Evolutionary conservation across 2,329 filamentous ascomycete genomes (phyloP).

Genomic region (Ophidiomyces ophidiicola): DNA sequence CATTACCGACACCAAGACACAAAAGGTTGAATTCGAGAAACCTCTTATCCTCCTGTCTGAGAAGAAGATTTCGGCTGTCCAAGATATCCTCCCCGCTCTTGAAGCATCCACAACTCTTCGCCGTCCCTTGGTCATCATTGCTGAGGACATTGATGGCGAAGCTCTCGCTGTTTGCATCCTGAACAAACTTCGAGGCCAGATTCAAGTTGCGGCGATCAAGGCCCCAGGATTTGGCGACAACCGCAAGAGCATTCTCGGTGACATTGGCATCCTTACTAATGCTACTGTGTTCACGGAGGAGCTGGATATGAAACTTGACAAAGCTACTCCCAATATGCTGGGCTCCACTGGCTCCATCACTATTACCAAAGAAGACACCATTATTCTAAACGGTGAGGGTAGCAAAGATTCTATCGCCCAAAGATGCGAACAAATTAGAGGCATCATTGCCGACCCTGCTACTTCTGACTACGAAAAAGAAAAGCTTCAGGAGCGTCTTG

Average conservation of each 20-base stretch:
- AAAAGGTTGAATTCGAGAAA: constrained; percentile 99
- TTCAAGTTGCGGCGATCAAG: constrained; percentile 97
- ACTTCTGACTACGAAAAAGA: constrained; percentile 99
- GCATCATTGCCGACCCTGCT: constrained; percentile 82
- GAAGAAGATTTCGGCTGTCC: constrained; percentile 99
- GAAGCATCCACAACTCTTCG: constrained; percentile 93
- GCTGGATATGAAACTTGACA: constrained; percentile 98
- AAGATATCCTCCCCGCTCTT: constrained; percentile 96
- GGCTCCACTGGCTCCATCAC: constrained; percentile 96
- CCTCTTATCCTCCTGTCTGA: constrained; percentile 95
- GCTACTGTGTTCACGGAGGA: constrained; percentile 96
- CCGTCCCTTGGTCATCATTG: constrained; percentile 93
- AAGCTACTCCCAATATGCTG: constrained; percentile 89
- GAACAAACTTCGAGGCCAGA: constrained; percentile 99
- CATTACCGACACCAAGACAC: constrained; percentile 96
- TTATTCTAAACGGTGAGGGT: constrained; percentile 93
- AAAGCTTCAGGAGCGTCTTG: constrained; percentile 99
- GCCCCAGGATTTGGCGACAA: constrained; percentile 98
- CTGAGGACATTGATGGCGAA: constrained; percentile 97
- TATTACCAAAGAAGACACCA: constrained; percentile 99
- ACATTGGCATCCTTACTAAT: constrained; percentile 91
- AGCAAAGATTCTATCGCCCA: constrained; percentile 86
- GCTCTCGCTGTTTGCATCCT: constrained; percentile 97
- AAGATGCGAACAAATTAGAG: constrained; percentile 97
- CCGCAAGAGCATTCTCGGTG: constrained; percentile 98